Conservation (phyloP, 1,284 basidiomycete species). For the Sporisorium scitamineum region DNA sequence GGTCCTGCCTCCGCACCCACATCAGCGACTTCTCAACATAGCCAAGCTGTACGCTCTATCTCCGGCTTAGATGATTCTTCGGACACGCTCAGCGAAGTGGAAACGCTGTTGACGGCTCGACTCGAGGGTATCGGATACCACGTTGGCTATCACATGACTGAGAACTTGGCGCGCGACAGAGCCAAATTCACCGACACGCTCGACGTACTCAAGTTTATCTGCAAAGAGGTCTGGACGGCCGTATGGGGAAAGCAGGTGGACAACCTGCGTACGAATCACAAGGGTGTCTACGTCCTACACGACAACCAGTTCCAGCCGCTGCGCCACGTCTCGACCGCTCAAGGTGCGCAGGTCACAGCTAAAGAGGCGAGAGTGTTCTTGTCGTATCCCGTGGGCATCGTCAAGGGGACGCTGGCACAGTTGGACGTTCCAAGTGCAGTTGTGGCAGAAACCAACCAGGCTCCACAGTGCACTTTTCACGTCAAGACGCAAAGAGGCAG, state of each 20-base stretch:
- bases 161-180: slow-evolving; percentile 81
- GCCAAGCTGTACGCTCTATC: slow-evolving; percentile 39
- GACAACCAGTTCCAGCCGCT: slow-evolving; percentile 90
- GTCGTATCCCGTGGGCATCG: slow-evolving; percentile 54
- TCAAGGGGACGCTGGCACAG: slow-evolving; percentile 56
- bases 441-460: slow-evolving; percentile 56
- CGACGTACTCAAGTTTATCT: slow-evolving; percentile 93
- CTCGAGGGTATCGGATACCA: slow-evolving; percentile 86
- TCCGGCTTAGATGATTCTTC: slow-evolving; percentile 36
- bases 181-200: slow-evolving; percentile 83
- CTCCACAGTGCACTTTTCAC: slow-evolving; percentile 56
- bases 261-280: slow-evolving; percentile 91
- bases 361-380: slow-evolving; percentile 49
- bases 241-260: slow-evolving; percentile 95
- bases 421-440: slow-evolving; percentile 57
- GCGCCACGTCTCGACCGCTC: slow-evolving; percentile 80
- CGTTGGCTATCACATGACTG: slow-evolving; percentile 85
- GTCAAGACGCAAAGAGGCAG: slow-evolving; percentile 52
- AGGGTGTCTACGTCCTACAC: slow-evolving; percentile 92
- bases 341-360: slow-evolving; percentile 79
- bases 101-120: slow-evolving; percentile 77
- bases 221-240: slow-evolving; percentile 91
- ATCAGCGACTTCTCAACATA: slow-evolving; percentile 11
- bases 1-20: background rate
- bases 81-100: slow-evolving; percentile 72